Percentiles rank a stretch among this genome's conserved stretches.
phyloP scores from a whole-genome alignment of 2,329 filamentous ascomycete species.

The Incumbomyces lentus region DNA sequence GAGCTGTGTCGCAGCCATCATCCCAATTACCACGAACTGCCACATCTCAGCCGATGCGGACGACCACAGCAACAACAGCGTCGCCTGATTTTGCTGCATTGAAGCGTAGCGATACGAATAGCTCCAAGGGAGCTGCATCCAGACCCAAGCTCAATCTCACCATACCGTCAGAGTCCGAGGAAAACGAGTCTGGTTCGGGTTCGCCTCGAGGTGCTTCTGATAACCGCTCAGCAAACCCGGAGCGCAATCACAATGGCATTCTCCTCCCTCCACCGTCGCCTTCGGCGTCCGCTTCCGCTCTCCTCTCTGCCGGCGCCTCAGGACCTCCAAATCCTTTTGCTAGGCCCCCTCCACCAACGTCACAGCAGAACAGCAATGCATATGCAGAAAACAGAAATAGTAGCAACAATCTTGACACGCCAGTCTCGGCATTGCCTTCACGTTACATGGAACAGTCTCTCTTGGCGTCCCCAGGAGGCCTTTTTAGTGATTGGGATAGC shows the following conservation, averaged over 20 bases:
- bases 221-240: conserved; percentile 16
- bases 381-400: conserved; percentile 26
- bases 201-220: conserved; percentile 55
- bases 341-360: conserved; percentile 62
- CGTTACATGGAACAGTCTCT: conserved; percentile 82
- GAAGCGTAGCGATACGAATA: conserved; percentile 57
- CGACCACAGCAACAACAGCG: conserved; percentile 49
- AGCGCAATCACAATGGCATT: conserved; percentile 45
- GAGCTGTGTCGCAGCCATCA: conserved; percentile 24
- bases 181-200: conserved; percentile 60
- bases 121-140: conserved; percentile 52
- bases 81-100: conserved; percentile 63
- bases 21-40: conserved; percentile 39
- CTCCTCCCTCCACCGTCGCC: conserved; percentile 68
- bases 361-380: conserved; percentile 32
- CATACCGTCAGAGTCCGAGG: conserved; percentile 84
- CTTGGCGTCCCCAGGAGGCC: conserved; percentile 79
- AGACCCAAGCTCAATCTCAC: conserved; percentile 83
- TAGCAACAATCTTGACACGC: conserved; percentile 51
- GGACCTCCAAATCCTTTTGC: conserved; percentile 95
- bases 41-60: conserved; percentile 34
- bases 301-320: conserved; percentile 81
- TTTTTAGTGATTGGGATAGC: conserved; percentile 78
- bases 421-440: conserved; percentile 86
- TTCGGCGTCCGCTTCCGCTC: conserved; percentile 74